These are phyloP conservation scores for Calonectria honghensis DNA, from an alignment of 2,329 filamentous ascomycete species.

Conservation along the genomic window DNA sequence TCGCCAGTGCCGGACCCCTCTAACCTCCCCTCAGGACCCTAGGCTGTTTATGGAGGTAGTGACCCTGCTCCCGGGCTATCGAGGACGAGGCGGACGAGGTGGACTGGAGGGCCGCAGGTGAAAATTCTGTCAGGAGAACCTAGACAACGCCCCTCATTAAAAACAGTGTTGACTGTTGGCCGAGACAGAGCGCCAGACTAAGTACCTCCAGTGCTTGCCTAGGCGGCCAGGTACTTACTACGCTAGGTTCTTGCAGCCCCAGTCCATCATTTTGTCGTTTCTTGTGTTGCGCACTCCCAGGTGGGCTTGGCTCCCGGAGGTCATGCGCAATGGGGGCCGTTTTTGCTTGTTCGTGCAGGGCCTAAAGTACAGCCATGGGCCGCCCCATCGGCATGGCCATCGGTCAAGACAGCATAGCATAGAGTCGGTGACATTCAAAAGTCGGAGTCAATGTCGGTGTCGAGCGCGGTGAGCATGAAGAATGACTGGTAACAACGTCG, in stretches of 20 bases:
- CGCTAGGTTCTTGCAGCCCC: slow-evolving; percentile 47
- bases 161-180: slow-evolving; percentile 51
- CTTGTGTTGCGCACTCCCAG: slow-evolving; percentile 26
- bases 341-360: slow-evolving; percentile 48
- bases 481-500: slow-evolving; percentile 33
- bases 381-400: slow-evolving; percentile 49
- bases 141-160: slow-evolving; percentile 47
- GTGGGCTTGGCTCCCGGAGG: slow-evolving; percentile 39
- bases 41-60: slow-evolving; percentile 51
- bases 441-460: slow-evolving; percentile 55
- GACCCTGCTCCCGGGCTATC: slow-evolving; percentile 45
- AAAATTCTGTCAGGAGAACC: slow-evolving; percentile 60
- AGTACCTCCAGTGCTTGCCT: slow-evolving; percentile 42
- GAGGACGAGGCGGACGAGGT: slow-evolving; percentile 43
- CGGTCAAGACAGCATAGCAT: slow-evolving; percentile 51
- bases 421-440: slow-evolving; percentile 51
- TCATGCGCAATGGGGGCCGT: slow-evolving; percentile 37
- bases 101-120: slow-evolving; percentile 46
- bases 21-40: slow-evolving; percentile 39
- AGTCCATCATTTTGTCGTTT: slow-evolving; percentile 48
- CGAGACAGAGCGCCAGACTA: slow-evolving; percentile 48
- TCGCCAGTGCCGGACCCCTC: slow-evolving; percentile 44
- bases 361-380: slow-evolving; percentile 48
- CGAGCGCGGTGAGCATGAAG: slow-evolving; percentile 50
- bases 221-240: slow-evolving; percentile 43